These are phyloP conservation scores for Aspergillus floridensis DNA, from an alignment of 2,329 filamentous ascomycete species.

Conservation along the genomic window DNA sequence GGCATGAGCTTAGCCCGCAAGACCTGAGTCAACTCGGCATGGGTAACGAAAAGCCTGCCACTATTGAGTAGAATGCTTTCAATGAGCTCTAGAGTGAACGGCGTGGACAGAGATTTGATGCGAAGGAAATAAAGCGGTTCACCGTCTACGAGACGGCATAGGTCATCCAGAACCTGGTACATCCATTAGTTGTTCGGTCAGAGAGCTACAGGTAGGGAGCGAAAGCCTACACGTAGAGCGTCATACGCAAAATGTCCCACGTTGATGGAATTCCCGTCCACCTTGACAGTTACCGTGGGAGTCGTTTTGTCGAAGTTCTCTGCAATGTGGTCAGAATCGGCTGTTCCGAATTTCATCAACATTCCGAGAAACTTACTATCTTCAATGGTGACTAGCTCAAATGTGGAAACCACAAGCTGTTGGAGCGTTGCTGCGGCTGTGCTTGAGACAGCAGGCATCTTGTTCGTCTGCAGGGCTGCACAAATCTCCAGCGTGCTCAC, in stretches of 20 bases:
- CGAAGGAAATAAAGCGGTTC: conserved; percentile 79
- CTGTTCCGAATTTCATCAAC: neutral
- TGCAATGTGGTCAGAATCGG: conserved; percentile 14
- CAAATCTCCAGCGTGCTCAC: conserved; percentile 85
- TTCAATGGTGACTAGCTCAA: conserved; percentile 83
- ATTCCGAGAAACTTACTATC: conserved; percentile 59
- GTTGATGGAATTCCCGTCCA: conserved; percentile 62
- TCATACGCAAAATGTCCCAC: conserved; percentile 77
- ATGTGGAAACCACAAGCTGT: conserved; percentile 86
- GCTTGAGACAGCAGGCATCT: conserved; percentile 90
- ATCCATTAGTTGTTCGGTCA: conserved; percentile 3
- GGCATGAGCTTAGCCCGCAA: conserved; percentile 78
- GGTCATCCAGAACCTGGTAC: conserved; percentile 74
- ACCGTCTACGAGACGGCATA: conserved; percentile 83
- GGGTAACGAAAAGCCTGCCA: conserved; percentile 71
- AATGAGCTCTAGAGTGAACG: conserved; percentile 86
- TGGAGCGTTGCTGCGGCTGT: conserved; percentile 95
- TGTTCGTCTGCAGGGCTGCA: conserved; percentile 84
- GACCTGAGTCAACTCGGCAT: conserved; percentile 77
- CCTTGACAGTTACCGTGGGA: conserved; percentile 64
- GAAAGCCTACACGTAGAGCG: conserved; percentile 65
- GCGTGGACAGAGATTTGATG: conserved; percentile 72
- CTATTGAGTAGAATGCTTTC: conserved; percentile 88
- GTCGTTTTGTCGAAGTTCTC: conserved; percentile 47
- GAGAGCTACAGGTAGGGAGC: neutral